These are phyloP conservation scores for Geoglossum cookeanum DNA, from an alignment of 2,329 filamentous ascomycete genomes.

Conservation along the genomic window DNA sequence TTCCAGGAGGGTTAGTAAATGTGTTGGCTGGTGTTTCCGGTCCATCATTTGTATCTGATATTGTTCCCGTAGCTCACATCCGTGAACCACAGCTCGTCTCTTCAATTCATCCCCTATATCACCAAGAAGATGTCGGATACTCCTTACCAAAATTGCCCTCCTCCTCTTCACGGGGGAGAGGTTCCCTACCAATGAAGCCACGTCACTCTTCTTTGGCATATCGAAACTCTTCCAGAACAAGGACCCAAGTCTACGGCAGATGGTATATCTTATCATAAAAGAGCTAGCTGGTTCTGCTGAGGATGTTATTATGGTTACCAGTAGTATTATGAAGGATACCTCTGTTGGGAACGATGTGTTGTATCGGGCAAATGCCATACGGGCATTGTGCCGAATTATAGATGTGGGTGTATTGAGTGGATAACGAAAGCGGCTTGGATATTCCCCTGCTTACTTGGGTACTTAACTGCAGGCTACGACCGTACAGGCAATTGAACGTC, in stretches of 20 bases:
- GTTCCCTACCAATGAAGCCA: conserved; percentile 94
- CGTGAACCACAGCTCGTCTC: conserved; percentile 50
- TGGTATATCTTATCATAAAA: conserved; percentile 97
- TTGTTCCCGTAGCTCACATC: conserved; percentile 20
- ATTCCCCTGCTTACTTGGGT: neutral
- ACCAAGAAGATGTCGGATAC: conserved; percentile 89
- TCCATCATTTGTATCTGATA: neutral
- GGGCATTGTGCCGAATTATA: conserved; percentile 89
- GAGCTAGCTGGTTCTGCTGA: conserved; percentile 88
- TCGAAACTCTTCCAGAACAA: conserved; percentile 99
- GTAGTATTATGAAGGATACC: conserved; percentile 99
- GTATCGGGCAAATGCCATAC: conserved; percentile 88
- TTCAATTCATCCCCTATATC: conserved; percentile 97
- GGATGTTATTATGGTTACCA: conserved; percentile 99
- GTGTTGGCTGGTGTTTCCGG: neutral
- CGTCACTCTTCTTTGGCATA: conserved; percentile 94
- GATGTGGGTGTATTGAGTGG: conserved; percentile 42
- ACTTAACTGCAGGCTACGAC: conserved; percentile 49
- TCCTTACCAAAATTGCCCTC: conserved; percentile 91
- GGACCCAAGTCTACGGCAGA: conserved; percentile 91
- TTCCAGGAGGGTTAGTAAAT: conserved; percentile 77
- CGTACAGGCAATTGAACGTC: conserved; percentile 91
- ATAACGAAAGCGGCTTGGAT: too few species aligned
- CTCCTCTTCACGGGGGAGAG: conserved; percentile 93
- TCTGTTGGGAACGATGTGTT: conserved; percentile 86